Base-by-base conservation (phyloP, 129 eudicot genomes). In the Chrysanthemum seticuspe region DNA sequence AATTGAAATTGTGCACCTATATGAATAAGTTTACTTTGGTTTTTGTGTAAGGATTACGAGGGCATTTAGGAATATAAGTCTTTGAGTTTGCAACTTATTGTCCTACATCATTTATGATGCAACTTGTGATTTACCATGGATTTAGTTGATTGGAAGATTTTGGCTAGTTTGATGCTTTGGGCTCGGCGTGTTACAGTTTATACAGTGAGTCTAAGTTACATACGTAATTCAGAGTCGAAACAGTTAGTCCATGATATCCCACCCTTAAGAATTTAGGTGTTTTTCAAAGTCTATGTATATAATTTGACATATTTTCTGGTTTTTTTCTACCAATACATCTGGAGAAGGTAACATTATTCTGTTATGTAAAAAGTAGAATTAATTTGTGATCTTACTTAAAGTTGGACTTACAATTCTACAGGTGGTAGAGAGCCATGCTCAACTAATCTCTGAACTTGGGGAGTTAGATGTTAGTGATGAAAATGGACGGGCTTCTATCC, bases 361-460 rank as follows among this genome's bases (percentile, higher is more conserved):
- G 5, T 29, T 29, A 29, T 29, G 34, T 29, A 29, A 29, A 29
- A 3, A 29, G 34, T 29, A 29, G 34, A 29, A 29, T 29, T 29
- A 29, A 3, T 71, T 44, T 53, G 64, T 36, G 56, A 27, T 29
- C 10, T 27, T 51, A 53, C 50, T 2, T 13, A 13, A 14, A 21
- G 18, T 61, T n/a, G 68, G 16, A 16, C 13, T 65, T 65, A 31
- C 45, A 56, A 67, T 66, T 54, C 65, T 54, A 27, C 89, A 93
- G 97, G 91, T 93, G 81, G 92, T 93, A 64, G 98, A 93, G 81
- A 83, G 71, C 55, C 93, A 97, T 65, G 83, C 85, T 60, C 83
- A 90, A 67, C 92, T 89, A 72, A 87, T 93, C 48, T 58, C 74
- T 21, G 69, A 83, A 78, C 82, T 93, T 64, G 87, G 70, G 79